Base-by-base conservation (phyloP, 331 rosid species). In the Prunus yedoensis region DNA sequence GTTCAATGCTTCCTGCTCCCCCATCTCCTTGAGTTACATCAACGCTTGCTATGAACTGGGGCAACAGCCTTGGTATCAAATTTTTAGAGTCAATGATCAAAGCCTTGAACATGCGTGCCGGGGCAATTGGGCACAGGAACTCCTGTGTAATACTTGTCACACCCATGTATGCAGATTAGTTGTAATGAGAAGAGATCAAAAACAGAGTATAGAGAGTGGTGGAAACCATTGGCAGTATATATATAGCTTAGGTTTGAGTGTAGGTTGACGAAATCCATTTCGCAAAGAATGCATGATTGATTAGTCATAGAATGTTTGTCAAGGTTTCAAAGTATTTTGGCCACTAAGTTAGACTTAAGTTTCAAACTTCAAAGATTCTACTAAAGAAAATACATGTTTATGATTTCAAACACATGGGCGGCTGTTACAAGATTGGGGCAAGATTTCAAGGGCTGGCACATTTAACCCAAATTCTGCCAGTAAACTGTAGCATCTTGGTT, bases 1-100 rank as follows among this genome's bases (percentile, higher is more conserved):
- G 96, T 71, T 89, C 94, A 77, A 91, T 91, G 79, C 80, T 89
- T 67, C 94, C 94, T 67, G 91, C 85, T 78, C 84, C 96, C 15
- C 94, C 96, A 72, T 91, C 85, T 60, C 94, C 94, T 76, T 87
- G 86, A 72, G 85, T 81, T 27, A 87, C 35, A 11, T 56, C 83
- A 30, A 86, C 83, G 15, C 86, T 87, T 76, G 89, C 79, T 30
- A 91, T 72, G 81, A 87, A 79, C 41, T 86, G 88, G 27, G 96
- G 96, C 68, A 91, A 74, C 71, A 91, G 92, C 79, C 83, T 89
- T 61, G 94, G 92, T 52, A 91, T 86, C 87, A 91, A 72, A 69
- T 50, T 78, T 45, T 81, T 75, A 6, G 94, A 84, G 71, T 87
- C 94, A 17, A 83, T 65, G 77, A 91, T 85, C 82, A 89, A 74